Conservation (phyloP, 2,329 filamentous ascomycete genomes). For the Phialophora macrospora region DNA sequence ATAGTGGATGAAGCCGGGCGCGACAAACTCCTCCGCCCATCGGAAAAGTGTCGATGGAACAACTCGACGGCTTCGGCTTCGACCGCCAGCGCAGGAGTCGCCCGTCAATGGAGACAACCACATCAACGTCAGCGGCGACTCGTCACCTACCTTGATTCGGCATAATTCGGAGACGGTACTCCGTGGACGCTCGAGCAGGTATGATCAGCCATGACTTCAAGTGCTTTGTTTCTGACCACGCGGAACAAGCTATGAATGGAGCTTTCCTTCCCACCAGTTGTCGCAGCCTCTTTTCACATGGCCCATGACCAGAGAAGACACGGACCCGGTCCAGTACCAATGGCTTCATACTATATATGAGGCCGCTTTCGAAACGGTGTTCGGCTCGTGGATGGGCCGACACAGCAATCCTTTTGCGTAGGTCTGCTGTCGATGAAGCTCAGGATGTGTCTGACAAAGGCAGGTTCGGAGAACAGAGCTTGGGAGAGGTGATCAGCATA, state of each 20-base stretch:
- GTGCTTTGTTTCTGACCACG: slow-evolving; percentile 5
- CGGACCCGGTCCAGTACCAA: slow-evolving; percentile 14
- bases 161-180: slow-evolving; percentile 13
- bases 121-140: background rate
- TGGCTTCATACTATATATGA: slow-evolving; percentile 44
- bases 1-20: slow-evolving; percentile 25
- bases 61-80: slow-evolving; percentile 6
- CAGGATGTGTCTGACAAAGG: background rate
- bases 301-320: slow-evolving; percentile 11
- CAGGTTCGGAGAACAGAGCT: slow-evolving; percentile 29
- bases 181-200: slow-evolving; percentile 16
- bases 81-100: background rate
- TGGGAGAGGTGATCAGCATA: slow-evolving; percentile 31
- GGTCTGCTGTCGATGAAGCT: slow-evolving; percentile 27
- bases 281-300: slow-evolving; percentile 9
- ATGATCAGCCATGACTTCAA: background rate
- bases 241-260: slow-evolving; percentile 17
- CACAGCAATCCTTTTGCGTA: slow-evolving; percentile 52
- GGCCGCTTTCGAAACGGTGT: slow-evolving; percentile 48
- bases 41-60: slow-evolving; percentile 11
- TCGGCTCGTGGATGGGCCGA: slow-evolving; percentile 52
- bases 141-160: background rate
- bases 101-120: slow-evolving; percentile 10
- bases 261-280: slow-evolving; percentile 15
- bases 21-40: background rate